Evolutionary conservation across 495 filamentous ascomycete genomes (phyloP).

Genomic region (Neurospora hispaniola): DNA sequence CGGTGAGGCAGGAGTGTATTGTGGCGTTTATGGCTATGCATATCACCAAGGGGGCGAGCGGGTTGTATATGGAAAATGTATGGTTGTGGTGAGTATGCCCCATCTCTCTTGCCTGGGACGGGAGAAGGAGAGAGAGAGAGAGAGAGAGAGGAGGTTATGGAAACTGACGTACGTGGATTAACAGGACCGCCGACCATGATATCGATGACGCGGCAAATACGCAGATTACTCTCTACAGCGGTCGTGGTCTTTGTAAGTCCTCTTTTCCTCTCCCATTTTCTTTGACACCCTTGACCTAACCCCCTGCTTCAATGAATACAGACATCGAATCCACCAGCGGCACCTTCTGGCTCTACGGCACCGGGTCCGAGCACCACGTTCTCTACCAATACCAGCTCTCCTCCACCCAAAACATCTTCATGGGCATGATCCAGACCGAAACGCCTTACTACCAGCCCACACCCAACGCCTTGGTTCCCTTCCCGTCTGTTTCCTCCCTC

Average conservation of each 20-base stretch:
- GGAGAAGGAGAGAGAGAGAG: too few species aligned
- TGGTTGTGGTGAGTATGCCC: conserved; percentile 54
- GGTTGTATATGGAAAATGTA: conserved; percentile 74
- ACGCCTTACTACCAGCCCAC: conserved; percentile 62
- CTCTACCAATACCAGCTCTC: conserved; percentile 77
- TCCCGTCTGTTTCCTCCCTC: conserved; percentile 33
- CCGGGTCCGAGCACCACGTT: conserved; percentile 63
- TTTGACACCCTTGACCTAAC: too few species aligned
- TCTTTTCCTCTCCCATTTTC: background rate
- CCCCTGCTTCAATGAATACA: background rate
- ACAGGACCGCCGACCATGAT: conserved; percentile 73
- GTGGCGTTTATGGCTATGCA: conserved; percentile 77
- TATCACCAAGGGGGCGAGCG: conserved; percentile 52
- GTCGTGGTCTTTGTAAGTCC: conserved; percentile 47
- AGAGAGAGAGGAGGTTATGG: background rate
- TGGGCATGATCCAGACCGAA: conserved; percentile 74
- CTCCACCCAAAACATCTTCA: conserved; percentile 57
- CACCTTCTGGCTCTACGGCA: conserved; percentile 55
- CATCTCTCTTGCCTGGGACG: too few species aligned
- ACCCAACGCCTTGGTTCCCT: conserved; percentile 50
- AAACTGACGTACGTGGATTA: background rate
- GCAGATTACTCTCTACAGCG: conserved; percentile 61
- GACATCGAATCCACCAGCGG: conserved; percentile 43
- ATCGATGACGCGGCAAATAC: conserved; percentile 57
- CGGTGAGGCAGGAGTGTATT: conserved; percentile 45